A percentile compares a stretch with the other conserved stretches of the same genome.
Evolutionary conservation across 108 stramenopile genomes (phyloP).

Genomic region (Nannochloropsis granulata): DNA sequence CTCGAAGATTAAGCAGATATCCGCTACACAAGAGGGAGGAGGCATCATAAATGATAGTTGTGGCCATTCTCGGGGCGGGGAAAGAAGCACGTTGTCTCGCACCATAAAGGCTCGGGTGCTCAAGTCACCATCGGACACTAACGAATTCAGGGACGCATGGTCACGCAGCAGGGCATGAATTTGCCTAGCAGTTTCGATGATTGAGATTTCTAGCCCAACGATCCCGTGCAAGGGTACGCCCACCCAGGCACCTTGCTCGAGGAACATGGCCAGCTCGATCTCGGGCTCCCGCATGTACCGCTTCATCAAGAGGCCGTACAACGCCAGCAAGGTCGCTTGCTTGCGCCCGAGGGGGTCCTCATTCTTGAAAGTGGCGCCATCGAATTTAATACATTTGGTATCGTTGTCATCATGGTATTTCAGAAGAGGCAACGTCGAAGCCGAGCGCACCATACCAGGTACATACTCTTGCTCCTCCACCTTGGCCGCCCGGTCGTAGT

Average conservation of each 20-base stretch:
- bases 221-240: not conserved
- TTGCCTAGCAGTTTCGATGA: not conserved
- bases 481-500: not conserved
- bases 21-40: not conserved
- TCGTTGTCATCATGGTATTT: not conserved
- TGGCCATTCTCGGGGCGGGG: not conserved
- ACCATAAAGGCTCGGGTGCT: not conserved
- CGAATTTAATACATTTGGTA: not conserved
- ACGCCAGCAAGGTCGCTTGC: not conserved
- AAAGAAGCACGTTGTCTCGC: not conserved
- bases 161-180: not conserved
- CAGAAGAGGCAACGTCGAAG: not conserved
- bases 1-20: not conserved
- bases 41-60: not conserved
- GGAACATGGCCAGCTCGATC: not conserved
- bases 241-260: not conserved
- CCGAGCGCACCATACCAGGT: not conserved
- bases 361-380: too few relatives aligned
- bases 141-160: not conserved
- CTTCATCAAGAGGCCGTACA: not conserved
- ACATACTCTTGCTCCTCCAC: not conserved
- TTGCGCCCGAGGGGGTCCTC: not conserved
- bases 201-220: not conserved
- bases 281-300: not conserved
- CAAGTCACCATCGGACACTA: not conserved